Percentiles rank a stretch among this genome's conserved stretches.
Evolutionary conservation across 371 early-diverging fungal species (phyloP).

Genomic region (Zychaea mexicana): DNA sequence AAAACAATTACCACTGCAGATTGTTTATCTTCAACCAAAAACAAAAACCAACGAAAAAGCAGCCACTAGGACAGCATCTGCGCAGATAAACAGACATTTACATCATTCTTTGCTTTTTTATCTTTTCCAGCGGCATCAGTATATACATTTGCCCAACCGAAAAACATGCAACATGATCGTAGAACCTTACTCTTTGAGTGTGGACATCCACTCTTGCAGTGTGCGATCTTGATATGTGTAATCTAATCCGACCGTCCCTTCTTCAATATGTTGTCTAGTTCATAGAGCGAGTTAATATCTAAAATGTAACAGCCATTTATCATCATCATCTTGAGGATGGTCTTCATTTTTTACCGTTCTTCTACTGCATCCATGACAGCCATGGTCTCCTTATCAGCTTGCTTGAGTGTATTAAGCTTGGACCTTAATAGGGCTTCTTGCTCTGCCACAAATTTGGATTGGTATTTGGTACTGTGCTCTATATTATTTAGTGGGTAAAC

Average conservation of each 20-base stretch:
- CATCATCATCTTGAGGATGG: neutral
- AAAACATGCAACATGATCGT: too few relatives aligned
- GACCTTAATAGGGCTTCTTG: neutral
- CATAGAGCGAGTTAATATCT: too few relatives aligned
- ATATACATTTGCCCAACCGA: too few relatives aligned
- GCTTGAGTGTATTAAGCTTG: neutral
- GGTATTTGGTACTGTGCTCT: neutral
- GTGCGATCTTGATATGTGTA: slow-evolving; percentile 6
- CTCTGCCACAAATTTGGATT: neutral
- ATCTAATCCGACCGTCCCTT: slow-evolving; percentile 12
- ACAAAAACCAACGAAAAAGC: too few relatives aligned
- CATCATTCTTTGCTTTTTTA: too few relatives aligned
- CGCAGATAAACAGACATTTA: too few relatives aligned
- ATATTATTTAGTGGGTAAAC: neutral
- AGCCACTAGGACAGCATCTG: too few relatives aligned
- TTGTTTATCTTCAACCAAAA: too few relatives aligned
- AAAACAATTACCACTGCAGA: too few relatives aligned
- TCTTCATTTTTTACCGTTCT: neutral
- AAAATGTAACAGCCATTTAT: too few relatives aligned
- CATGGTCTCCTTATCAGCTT: neutral
- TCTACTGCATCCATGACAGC: slow-evolving; percentile 1
- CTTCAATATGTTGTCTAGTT: neutral
- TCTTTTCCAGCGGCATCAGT: too few relatives aligned
- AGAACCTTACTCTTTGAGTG: neutral
- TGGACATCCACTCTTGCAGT: slow-evolving; percentile 7